These are phyloP conservation scores for Wickerhamomyces sp. DNA, from an alignment of 1,139 yeast genomes.

Conservation along the genomic window DNA sequence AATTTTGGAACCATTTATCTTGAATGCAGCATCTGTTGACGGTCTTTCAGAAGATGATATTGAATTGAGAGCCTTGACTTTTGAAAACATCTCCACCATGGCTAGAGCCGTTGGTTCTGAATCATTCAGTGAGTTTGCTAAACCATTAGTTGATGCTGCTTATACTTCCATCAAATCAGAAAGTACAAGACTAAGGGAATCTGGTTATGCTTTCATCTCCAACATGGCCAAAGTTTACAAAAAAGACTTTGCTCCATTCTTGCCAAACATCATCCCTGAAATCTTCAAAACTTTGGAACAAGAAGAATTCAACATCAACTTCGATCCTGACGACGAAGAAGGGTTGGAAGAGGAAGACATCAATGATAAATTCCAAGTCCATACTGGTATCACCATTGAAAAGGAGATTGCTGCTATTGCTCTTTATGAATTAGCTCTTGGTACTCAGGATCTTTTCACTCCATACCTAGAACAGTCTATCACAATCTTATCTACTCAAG, in stretches of 20 bases:
- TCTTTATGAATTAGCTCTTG: slow-evolving; percentile 79
- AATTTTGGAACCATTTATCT: slow-evolving; percentile 75
- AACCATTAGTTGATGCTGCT: slow-evolving; percentile 86
- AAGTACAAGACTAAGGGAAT: slow-evolving; percentile 83
- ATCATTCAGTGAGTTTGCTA: slow-evolving; percentile 78
- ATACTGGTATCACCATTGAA: slow-evolving; percentile 93
- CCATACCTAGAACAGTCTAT: slow-evolving; percentile 73
- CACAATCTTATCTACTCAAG: slow-evolving; percentile 62
- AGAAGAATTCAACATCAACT: slow-evolving; percentile 58
- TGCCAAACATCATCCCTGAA: slow-evolving; percentile 78
- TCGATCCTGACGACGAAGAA: slow-evolving; percentile 34
- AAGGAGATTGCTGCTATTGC: slow-evolving; percentile 97
- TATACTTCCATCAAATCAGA: slow-evolving; percentile 73
- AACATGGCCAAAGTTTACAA: slow-evolving; percentile 95
- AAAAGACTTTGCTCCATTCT: slow-evolving; percentile 80
- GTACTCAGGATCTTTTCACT: slow-evolving; percentile 76
- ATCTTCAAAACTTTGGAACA: slow-evolving; percentile 80
- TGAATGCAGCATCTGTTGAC: slow-evolving; percentile 57
- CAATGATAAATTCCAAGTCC: slow-evolving; percentile 72
- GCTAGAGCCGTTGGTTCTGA: slow-evolving; percentile 96
- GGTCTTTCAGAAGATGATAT: slow-evolving; percentile 76
- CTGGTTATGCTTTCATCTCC: slow-evolving; percentile 92
- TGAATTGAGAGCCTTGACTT: slow-evolving; percentile 84
- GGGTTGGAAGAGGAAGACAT: slow-evolving; percentile 45
- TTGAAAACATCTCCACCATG: slow-evolving; percentile 91